These are phyloP conservation scores for Sambucus nigra DNA, from an alignment of 129 eudicot genomes.

Conservation along the genomic window DNA sequence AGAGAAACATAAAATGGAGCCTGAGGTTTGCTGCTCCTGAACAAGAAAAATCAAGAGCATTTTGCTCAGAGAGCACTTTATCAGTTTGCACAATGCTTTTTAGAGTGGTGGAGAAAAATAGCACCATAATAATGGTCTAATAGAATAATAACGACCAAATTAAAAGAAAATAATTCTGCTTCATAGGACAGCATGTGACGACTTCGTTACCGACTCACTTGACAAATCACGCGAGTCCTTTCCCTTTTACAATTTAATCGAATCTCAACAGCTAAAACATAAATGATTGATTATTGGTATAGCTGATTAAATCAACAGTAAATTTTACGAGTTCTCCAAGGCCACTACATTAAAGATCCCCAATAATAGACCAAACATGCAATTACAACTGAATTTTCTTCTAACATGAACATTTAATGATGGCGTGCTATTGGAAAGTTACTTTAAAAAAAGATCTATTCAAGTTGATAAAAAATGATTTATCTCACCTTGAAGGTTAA, in stretches of 20 bases:
- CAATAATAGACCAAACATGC: too few species aligned
- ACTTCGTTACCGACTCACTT: too few species aligned
- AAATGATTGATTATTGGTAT: neutral
- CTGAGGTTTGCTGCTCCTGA: too few species aligned
- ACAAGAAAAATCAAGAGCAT: too few species aligned
- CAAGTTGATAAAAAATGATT: neutral
- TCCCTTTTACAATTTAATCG: neutral
- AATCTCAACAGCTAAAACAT: neutral
- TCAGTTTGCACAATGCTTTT: too few species aligned
- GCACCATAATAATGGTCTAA: too few species aligned
- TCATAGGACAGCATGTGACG: neutral
- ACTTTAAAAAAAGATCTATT: neutral
- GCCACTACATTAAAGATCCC: too few species aligned
- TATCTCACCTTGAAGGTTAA: neutral
- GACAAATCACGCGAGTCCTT: neutral
- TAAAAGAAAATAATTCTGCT: neutral
- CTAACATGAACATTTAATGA: too few species aligned
- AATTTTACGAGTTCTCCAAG: neutral
- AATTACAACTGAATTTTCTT: too few species aligned
- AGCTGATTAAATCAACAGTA: neutral
- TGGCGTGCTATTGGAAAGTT: too few species aligned
- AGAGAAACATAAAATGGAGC: neutral
- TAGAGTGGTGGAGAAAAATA: too few species aligned
- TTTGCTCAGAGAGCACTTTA: too few species aligned
- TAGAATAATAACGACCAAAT: neutral